phyloP scores from a whole-genome alignment of 2,329 filamentous ascomycete species.

The Scytalidium lignicola region DNA sequence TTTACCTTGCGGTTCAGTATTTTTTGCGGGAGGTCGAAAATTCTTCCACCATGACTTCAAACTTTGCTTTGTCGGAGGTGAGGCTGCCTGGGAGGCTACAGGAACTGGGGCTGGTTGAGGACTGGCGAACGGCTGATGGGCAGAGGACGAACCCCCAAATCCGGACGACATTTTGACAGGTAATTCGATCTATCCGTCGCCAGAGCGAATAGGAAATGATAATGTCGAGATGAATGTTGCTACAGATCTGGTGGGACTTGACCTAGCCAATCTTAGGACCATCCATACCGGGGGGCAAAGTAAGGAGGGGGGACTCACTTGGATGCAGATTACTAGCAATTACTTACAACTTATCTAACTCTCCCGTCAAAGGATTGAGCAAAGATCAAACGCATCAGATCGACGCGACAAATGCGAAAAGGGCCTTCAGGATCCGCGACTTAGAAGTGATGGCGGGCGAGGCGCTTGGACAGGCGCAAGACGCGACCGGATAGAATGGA shows the following conservation, averaged over 20 bases:
- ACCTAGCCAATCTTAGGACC: neutral
- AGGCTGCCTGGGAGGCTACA: constrained; percentile 38
- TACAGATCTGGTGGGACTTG: neutral
- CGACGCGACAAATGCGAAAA: constrained; percentile 1
- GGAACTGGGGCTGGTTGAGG: constrained; percentile 22
- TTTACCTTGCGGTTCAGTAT: constrained; percentile 52
- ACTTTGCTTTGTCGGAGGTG: constrained; percentile 79
- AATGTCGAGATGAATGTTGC: neutral
- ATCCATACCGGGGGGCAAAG: neutral
- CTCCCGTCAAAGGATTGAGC: neutral
- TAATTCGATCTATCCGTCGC: constrained; percentile 12
- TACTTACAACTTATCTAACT: neutral
- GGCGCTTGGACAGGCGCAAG: constrained; percentile 13
- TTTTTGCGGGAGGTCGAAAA: constrained; percentile 68
- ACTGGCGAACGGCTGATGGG: constrained; percentile 22
- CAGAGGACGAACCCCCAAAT: constrained; percentile 16
- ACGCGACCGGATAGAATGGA: constrained; percentile 17
- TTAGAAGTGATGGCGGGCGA: neutral
- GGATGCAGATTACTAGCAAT: neutral
- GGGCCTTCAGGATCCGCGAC: constrained; percentile 1
- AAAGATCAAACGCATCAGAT: neutral
- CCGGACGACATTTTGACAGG: constrained; percentile 21
- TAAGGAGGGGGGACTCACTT: neutral
- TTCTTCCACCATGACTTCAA: constrained; percentile 96
- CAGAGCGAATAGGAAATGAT: constrained; percentile 2